Conservation (phyloP, 164 flowering plant genomes). For the Macadamia integrifolia region DNA sequence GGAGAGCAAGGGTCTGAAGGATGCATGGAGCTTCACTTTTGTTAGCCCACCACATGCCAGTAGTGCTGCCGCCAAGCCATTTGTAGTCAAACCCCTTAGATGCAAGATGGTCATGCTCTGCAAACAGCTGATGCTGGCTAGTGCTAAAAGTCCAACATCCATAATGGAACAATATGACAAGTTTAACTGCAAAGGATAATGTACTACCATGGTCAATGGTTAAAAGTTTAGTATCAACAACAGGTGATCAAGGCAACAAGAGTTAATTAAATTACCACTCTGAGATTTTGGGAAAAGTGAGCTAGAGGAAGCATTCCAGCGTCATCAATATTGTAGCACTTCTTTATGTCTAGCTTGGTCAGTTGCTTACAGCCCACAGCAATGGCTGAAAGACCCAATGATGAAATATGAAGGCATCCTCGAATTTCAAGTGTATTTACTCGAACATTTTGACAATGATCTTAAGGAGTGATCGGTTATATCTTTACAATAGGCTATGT, state of each 20-base stretch:
- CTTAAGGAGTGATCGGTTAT: constrained; percentile 61
- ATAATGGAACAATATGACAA: constrained; percentile 73
- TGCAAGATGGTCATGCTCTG: constrained; percentile 73
- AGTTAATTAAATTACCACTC: constrained; percentile 43
- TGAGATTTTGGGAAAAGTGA: constrained; percentile 61
- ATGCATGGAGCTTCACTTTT: constrained; percentile 72
- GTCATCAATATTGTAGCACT: constrained; percentile 64
- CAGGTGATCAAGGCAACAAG: background rate
- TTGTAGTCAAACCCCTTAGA: constrained; percentile 49
- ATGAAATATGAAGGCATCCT: constrained; percentile 67
- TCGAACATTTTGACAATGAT: constrained; percentile 56
- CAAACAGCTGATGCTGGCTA: constrained; percentile 75
- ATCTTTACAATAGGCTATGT: constrained; percentile 58
- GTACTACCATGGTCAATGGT: background rate
- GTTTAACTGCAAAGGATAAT: constrained; percentile 52
- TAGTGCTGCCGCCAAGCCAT: constrained; percentile 64
- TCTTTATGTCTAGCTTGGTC: constrained; percentile 65
- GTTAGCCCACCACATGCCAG: constrained; percentile 66
- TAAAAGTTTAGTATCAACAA: background rate
- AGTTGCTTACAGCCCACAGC: constrained; percentile 70
- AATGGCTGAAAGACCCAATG: constrained; percentile 58
- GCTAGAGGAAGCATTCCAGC: constrained; percentile 76
- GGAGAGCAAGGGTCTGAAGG: constrained; percentile 49
- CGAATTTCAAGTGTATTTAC: constrained; percentile 64
- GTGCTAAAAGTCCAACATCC: constrained; percentile 69